Base-by-base conservation (phyloP, 345 rosid species). In the Pistacia atlantica region DNA sequence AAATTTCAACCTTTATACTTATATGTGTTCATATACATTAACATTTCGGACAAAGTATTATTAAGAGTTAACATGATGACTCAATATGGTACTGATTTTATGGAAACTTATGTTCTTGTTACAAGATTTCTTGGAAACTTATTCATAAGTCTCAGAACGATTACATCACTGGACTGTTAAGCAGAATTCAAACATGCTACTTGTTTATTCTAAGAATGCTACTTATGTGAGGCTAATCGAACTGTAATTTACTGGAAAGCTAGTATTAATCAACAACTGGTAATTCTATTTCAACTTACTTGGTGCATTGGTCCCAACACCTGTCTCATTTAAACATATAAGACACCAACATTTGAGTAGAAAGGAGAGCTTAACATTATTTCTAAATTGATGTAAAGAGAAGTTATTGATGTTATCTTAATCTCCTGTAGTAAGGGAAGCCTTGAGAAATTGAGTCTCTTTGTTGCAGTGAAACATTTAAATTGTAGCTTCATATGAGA, bases 391-490 rank as follows among this genome's bases (percentile, higher is more conserved):
- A 7, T 65, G 13, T 8, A 18, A 42, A 12, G 4, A n/a, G 49
- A 65, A 65, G 68, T 38, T 62, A 42, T 51, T 13, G 55, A 65
- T 66, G 52, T 66, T 18, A 42, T 66, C 17, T 66, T 66, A 42
- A 20, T 64, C 14, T 42, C 46, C 22, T 35, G 38, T 28, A 9
- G 12, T 4, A 64, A 64, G 48, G 42, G 28, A 17, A 42, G 33
- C 2, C 33, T 66, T 35, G n/a, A 33, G 52, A 42, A n/a, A 42
- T 64, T 64, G 49, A 64, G 68, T 46, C n/a, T 54, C 0, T 54
- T 4, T 54, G 18, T 1, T 64, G 48, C 48, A 33, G 49, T 64
- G 14, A 52, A 33, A 54, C 2, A 4, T 59, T 45, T 7, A 25
- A 20, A 9, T 59, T 72, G 28, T 69, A 72, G 55, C 42, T 54